Evolutionary conservation across 2,329 filamentous ascomycete species (phyloP).

Genomic region (Graphilbum ipis-grandicollis): DNA sequence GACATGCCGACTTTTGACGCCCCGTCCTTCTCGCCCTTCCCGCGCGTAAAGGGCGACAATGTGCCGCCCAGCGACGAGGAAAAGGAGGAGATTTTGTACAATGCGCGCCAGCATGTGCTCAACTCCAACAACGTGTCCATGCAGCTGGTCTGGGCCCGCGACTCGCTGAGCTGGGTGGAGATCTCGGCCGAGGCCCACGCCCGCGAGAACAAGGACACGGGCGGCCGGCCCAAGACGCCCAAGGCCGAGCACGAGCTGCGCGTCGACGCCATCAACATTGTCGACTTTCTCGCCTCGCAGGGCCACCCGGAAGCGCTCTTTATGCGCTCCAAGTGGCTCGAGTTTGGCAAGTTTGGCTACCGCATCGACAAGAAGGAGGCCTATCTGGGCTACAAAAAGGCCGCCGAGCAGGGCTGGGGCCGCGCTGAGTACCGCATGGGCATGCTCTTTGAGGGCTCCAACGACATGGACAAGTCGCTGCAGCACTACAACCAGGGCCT

Average conservation of each 20-base stretch:
- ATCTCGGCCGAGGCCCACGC: slow-evolving; percentile 61
- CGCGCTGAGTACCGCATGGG: slow-evolving; percentile 92
- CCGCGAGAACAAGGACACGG: slow-evolving; percentile 35
- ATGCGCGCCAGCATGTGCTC: slow-evolving; percentile 65
- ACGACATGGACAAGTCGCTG: slow-evolving; percentile 80
- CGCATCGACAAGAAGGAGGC: slow-evolving; percentile 89
- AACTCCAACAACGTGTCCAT: slow-evolving; percentile 90
- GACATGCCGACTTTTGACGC: slow-evolving; percentile 28
- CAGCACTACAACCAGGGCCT: slow-evolving; percentile 79
- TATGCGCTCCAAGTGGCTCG: slow-evolving; percentile 88
- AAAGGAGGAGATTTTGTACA: slow-evolving; percentile 77
- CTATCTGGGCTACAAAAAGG: slow-evolving; percentile 68
- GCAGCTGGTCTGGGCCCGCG: slow-evolving; percentile 93
- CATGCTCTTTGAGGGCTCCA: slow-evolving; percentile 94
- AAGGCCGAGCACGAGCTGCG: slow-evolving; percentile 77
- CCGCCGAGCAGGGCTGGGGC: slow-evolving; percentile 69
- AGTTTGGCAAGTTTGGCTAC: slow-evolving; percentile 91
- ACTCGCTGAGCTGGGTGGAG: slow-evolving; percentile 78
- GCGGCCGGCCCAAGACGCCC: slow-evolving; percentile 56
- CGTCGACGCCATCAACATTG: slow-evolving; percentile 79
- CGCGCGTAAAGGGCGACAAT: slow-evolving; percentile 69
- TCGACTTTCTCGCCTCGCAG: slow-evolving; percentile 77
- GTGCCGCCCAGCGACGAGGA: slow-evolving; percentile 89
- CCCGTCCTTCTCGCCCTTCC: slow-evolving; percentile 83
- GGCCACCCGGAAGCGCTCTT: slow-evolving; percentile 88